Base-by-base conservation (phyloP, 495 filamentous ascomycete genomes). In the Penicillium diatomitis region DNA sequence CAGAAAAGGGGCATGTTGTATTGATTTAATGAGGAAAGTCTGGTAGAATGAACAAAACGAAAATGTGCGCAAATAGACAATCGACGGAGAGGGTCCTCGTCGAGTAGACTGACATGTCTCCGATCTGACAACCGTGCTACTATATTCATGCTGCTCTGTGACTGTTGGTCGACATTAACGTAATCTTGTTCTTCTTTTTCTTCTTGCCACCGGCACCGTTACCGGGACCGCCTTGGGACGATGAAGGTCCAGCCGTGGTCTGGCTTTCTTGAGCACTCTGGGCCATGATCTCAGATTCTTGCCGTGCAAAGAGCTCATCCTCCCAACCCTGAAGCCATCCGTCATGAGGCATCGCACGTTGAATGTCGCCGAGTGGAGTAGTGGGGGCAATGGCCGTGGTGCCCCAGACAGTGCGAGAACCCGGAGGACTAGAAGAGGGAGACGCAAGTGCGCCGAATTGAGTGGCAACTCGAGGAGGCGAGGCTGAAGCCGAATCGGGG, bases 101-200 rank as follows among this genome's bases (percentile, higher is more conserved):
- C 20, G 20, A 20, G 20, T 20, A 20, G 20, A 20, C 20, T 20
- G 20, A 20, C 20, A 20, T 0, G 20, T 20, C 20, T 20, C 20
- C 20, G 2, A 1, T 20, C 20, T 20, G 20, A 20, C 20, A 20
- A 20, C 20, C 20, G 20, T 20, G 20, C 12, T 5, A 10, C 38
- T 10, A 5, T 9, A 27, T 34, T 30, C 56, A 86, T 45, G 84
- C 84, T 6, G 79, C 84, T 61, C 84, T 73, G 51, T 83, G 74
- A 37, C 76, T 82, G 62, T 79, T 87, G 33, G 90, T 96, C 49
- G 87, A 90, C 90, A 96, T 96, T 48, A 96, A 62, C 7, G 88
- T 96, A 44, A 96, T 96, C 74, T 94, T 90, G 45, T 79, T 82
- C 70, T 94, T 96, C 73, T 91, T 95, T 68, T 87, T 89, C 70